Conservation (phyloP, 805 yeast species). For the Schizosaccharomyces japonicus region DNA sequence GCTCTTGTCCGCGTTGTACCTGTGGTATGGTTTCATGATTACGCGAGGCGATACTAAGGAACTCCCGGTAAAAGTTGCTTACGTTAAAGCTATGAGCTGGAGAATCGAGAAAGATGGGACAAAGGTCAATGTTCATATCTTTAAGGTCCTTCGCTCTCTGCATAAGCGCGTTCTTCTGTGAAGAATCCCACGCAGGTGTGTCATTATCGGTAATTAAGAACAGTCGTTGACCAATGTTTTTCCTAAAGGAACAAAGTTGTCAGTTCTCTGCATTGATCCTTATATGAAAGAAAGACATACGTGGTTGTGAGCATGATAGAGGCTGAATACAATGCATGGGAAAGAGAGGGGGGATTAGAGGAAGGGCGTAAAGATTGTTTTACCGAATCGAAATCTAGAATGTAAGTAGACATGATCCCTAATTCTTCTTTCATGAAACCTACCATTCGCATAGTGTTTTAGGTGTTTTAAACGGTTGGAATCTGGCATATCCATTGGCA, state of each 20-base stretch:
- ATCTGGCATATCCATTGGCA: slow-evolving; percentile 11
- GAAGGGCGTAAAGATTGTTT: background rate
- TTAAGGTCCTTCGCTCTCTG: slow-evolving; percentile 33
- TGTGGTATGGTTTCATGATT: slow-evolving; percentile 9
- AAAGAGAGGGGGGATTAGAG: slow-evolving; percentile 25
- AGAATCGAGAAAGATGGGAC: slow-evolving; percentile 36
- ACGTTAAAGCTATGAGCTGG: slow-evolving; percentile 20
- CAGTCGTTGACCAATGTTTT: slow-evolving; percentile 22
- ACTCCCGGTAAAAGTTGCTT: slow-evolving; percentile 28
- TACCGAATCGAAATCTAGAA: background rate
- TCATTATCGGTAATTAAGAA: slow-evolving; percentile 59
- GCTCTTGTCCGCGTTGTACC: background rate
- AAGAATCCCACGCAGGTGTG: slow-evolving; percentile 28
- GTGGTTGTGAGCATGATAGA: background rate
- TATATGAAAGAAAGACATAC: background rate
- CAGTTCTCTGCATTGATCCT: slow-evolving; percentile 20
- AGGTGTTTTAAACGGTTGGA: slow-evolving; percentile 8
- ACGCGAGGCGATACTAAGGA: slow-evolving; percentile 10
- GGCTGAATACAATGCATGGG: slow-evolving; percentile 31
- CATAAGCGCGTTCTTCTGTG: slow-evolving; percentile 27
- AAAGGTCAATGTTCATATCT: slow-evolving; percentile 27
- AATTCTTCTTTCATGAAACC: slow-evolving; percentile 4
- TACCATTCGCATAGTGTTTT: slow-evolving; percentile 10
- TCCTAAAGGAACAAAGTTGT: too few species aligned
- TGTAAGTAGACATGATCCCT: too few species aligned